These are phyloP conservation scores for Chlorella vulgaris DNA, from an alignment of 139 green algal species.

Conservation along the genomic window DNA sequence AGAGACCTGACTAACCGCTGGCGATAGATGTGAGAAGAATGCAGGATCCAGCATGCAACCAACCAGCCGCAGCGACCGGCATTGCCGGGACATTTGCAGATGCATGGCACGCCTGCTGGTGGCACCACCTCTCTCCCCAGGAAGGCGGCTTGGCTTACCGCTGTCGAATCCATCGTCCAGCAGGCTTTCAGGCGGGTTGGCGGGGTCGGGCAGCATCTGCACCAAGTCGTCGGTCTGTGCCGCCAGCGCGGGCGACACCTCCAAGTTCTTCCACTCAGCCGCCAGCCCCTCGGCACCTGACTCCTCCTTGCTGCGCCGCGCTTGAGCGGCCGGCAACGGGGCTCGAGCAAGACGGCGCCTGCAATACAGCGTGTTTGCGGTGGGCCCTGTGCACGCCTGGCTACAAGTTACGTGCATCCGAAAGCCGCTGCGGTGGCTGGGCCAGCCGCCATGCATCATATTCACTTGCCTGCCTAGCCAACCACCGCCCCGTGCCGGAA, in stretches of 20 bases:
- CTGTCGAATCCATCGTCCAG: slow-evolving; percentile 12
- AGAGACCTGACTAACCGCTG: slow-evolving; percentile 46
- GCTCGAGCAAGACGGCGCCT: not conserved
- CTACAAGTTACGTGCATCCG: too few relatives aligned
- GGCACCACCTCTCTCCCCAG: too few relatives aligned
- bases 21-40: not conserved
- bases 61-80: too few relatives aligned
- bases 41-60: not conserved
- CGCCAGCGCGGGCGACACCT: slow-evolving; percentile 16
- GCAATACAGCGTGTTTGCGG: not conserved
- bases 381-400: not conserved
- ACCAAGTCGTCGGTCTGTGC: slow-evolving; percentile 1
- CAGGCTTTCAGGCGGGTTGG: slow-evolving; percentile 14
- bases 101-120: not conserved
- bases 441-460: not conserved
- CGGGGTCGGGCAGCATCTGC: slow-evolving; percentile 14
- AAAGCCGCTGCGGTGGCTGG: too few relatives aligned
- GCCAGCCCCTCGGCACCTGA: not conserved
- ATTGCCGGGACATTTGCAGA: too few relatives aligned
- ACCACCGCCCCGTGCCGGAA: not conserved
- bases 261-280: not conserved
- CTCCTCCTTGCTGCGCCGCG: not conserved
- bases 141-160: too few relatives aligned
- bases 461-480: not conserved
- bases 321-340: not conserved